A percentile compares a stretch with the other conserved stretches of the same genome.
Evolutionary conservation across 2,329 filamentous ascomycete species (phyloP).

Genomic region (Ophiostoma novo-ulmi): DNA sequence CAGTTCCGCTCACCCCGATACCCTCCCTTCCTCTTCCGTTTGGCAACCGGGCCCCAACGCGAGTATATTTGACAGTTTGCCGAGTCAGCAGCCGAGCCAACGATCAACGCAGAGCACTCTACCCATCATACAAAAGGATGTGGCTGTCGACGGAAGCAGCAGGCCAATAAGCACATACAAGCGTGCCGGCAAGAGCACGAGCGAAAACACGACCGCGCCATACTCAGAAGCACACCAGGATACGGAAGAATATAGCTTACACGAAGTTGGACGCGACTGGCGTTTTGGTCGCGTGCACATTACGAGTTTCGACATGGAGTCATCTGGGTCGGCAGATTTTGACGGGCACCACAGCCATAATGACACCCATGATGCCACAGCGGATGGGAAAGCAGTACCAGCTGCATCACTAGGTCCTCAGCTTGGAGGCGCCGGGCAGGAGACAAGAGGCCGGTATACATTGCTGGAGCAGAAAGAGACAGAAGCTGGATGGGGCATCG

Average conservation of each 20-base stretch:
- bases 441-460: slow-evolving; percentile 76
- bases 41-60: slow-evolving; percentile 49
- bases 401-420: slow-evolving; percentile 47
- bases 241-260: slow-evolving; percentile 30
- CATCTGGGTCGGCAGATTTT: neutral
- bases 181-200: slow-evolving; percentile 16
- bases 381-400: slow-evolving; percentile 30
- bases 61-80: slow-evolving; percentile 53
- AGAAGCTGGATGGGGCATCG: slow-evolving; percentile 83
- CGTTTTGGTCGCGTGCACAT: slow-evolving; percentile 74
- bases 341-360: slow-evolving; percentile 23
- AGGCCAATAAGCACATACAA: slow-evolving; percentile 4
- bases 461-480: slow-evolving; percentile 66
- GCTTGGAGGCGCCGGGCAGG: slow-evolving; percentile 58
- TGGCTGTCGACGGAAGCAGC: neutral
- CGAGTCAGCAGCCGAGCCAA: slow-evolving; percentile 42
- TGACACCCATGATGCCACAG: neutral
- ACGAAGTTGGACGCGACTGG: slow-evolving; percentile 61
- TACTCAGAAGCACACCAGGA: neutral
- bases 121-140: neutral
- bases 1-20: no score
- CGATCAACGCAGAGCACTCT: neutral
- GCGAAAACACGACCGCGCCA: slow-evolving; percentile 25
- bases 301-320: slow-evolving; percentile 69
- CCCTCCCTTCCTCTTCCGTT: slow-evolving; percentile 13